Percentiles rank a stretch among this genome's conserved stretches.
Evolutionary conservation across 1,139 yeast species (phyloP).

Genomic region (Barnettozyma hawaiiensis): DNA sequence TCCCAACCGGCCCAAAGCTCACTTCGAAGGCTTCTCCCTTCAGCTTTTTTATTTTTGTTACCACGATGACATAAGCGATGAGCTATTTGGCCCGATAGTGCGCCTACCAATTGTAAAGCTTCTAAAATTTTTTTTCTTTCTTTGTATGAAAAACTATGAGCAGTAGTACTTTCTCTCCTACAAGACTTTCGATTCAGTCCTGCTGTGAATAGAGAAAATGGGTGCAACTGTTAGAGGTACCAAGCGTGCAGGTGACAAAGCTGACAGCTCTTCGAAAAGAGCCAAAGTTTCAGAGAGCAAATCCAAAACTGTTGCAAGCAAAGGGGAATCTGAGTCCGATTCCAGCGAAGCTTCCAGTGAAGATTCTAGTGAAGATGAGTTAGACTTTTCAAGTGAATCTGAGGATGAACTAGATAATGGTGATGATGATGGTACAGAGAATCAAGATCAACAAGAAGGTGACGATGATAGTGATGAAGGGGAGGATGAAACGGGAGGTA

Average conservation of each 20-base stretch:
- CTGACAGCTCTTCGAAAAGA: slow-evolving; percentile 15
- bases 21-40: too few species aligned
- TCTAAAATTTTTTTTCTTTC: slow-evolving; percentile 4
- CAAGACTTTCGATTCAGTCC: not conserved
- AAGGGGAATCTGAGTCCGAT: slow-evolving; percentile 16
- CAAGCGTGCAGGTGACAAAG: slow-evolving; percentile 18
- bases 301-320: slow-evolving; percentile 23
- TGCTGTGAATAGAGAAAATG: slow-evolving; percentile 11
- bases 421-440: slow-evolving; percentile 9
- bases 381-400: slow-evolving; percentile 22
- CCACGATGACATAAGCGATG: slow-evolving; percentile 10
- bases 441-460: not conserved
- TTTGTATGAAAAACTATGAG: not conserved
- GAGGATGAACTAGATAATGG: slow-evolving; percentile 29
- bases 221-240: slow-evolving; percentile 19
- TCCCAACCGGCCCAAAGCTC: too few species aligned
- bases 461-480: not conserved
- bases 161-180: too few species aligned
- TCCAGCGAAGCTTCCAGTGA: slow-evolving; percentile 29
- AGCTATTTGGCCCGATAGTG: slow-evolving; percentile 9
- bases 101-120: slow-evolving; percentile 14
- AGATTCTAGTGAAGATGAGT: slow-evolving; percentile 27
- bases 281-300: slow-evolving; percentile 14
- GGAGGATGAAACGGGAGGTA: slow-evolving; percentile 27
- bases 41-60: too few species aligned